Evolutionary conservation across 352 stramenopile genomes (phyloP), one percentile per base, ranked within the genome.

Genomic region (Globisporangium canariense): DNA sequence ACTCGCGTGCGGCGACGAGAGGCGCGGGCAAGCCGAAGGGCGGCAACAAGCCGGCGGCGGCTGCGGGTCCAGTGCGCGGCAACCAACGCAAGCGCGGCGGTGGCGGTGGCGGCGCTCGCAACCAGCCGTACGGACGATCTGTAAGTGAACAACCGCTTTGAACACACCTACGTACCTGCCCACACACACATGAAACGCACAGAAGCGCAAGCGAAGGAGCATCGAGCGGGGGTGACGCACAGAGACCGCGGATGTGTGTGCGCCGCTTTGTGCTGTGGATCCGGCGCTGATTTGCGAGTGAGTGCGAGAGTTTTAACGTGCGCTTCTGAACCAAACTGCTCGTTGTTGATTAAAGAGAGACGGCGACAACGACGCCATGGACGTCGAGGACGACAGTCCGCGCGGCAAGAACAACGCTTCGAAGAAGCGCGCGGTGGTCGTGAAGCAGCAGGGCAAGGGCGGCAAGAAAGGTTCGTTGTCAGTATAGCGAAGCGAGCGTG

Each of bases 91-190:
- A 60, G 55, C 55, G 55, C 40, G 38, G 55, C 16, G 55, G 64
- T 69, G 84, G 83, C 66, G 47, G 47, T 22, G 13, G 25, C 13
- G 49, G 49, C 28, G 73, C 62, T 51, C 78, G 80, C 43, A 88
- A 83, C 67, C 68, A 89, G 65, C 84, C 84, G 52, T 93, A 93
- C 68, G 72, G 76, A 50, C 80, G 82, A 79, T 71, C 74, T 70
- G 82, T 91, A 91, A 85, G 79, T 91, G 55, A 52, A 40, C 55
- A 36, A 50, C 38, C 16, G 20, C n/a, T 52, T 60, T 60, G 55
- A 58, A 59, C 13, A 41, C 36, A 53, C 22, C 47, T 10, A 55
- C 20, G 16, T 61, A 53, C 67, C 22, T 28, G 25, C 25, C 25
- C 25, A 28, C 25, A 28, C 49, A 36, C 11, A 54, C 49, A 18